phyloP scores from a whole-genome alignment of 176 grass and related monocot genomes.

The Carex parvula region DNA sequence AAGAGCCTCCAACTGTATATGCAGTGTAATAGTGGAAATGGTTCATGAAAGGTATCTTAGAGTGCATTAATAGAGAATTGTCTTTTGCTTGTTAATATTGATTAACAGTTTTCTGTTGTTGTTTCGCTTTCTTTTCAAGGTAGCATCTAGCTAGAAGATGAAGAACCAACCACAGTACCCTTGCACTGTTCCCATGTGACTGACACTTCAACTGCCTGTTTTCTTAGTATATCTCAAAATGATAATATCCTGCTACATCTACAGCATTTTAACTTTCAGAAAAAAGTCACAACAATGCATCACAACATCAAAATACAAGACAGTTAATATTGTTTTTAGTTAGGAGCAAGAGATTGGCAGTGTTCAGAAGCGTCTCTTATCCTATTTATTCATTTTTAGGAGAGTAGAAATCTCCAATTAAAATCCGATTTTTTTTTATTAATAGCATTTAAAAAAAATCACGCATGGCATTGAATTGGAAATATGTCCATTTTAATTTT shows the following conservation, averaged over 20 bases:
- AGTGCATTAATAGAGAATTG: neutral
- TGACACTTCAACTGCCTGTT: neutral
- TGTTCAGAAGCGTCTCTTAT: too few relatives aligned
- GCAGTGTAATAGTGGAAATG: too few relatives aligned
- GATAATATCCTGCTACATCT: neutral
- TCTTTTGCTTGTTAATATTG: neutral
- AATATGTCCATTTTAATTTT: too few relatives aligned
- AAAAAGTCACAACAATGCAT: too few relatives aligned
- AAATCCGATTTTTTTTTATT: too few relatives aligned
- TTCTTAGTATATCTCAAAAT: neutral
- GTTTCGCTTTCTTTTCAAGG: conserved; percentile 3
- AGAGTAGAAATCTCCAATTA: too few relatives aligned
- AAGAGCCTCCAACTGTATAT: too few relatives aligned
- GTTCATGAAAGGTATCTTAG: too few relatives aligned
- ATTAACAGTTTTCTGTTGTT: neutral
- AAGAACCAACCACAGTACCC: neutral
- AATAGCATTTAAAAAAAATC: too few relatives aligned
- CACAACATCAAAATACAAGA: neutral
- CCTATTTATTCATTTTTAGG: too few relatives aligned
- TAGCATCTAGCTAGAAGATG: neutral
- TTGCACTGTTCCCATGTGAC: neutral
- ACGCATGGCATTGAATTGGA: too few relatives aligned
- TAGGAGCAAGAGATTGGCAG: neutral
- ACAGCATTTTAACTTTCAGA: too few relatives aligned
- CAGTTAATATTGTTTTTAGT: neutral